Evolutionary conservation across 148 eudicot genomes (phyloP), one percentile per base, ranked within the genome.

Genomic region (Chenopodium formosanum): DNA sequence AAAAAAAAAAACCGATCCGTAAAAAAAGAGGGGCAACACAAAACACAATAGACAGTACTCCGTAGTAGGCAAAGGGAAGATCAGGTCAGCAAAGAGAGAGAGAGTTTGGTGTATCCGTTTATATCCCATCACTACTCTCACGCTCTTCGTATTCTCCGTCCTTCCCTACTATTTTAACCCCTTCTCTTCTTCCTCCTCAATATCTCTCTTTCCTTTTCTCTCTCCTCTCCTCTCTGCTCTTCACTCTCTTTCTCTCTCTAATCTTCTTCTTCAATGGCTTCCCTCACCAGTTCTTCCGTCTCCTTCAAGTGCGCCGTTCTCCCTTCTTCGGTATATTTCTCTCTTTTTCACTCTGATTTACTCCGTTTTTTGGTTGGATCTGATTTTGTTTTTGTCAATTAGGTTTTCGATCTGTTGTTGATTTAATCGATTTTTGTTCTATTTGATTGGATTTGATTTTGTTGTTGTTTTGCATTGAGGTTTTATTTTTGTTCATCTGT

Each of bases 141-240:
- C 85, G 50, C 73, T 82, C 86, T 78, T 86, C 86, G 83, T 83
- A 82, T 81, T 81, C 83, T 85, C 90, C 88, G 86, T 81, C 87
- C 77, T 71, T 74, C 62, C 70, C 79, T 78, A 72, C 80, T 80
- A 84, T 79, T 84, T 80, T 80, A 84, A 84, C 79, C 80, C 76
- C 75, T 20, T 53, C 53, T 66, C 52, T 40, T 73, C 22, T 47
- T n/a, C 48, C 17, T 3, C 76, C 53, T 11, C 46, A 34, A 34
- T 53, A 13, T 79, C 22, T 10, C 44, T 31, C 74, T 20, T 37
- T 19, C 64, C 62, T 44, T 9, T 19, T 12, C 68, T 14, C 81
- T 64, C 69, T 67, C 65, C 79, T 20, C 37, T 60, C 75, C 32
- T 4, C 25, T 31, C 29, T 78, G 71, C 16, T 77, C 44, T 50